These are phyloP conservation scores for Chalaropsis ovoidea DNA, from an alignment of 2,329 filamentous ascomycete species.

Conservation along the genomic window DNA sequence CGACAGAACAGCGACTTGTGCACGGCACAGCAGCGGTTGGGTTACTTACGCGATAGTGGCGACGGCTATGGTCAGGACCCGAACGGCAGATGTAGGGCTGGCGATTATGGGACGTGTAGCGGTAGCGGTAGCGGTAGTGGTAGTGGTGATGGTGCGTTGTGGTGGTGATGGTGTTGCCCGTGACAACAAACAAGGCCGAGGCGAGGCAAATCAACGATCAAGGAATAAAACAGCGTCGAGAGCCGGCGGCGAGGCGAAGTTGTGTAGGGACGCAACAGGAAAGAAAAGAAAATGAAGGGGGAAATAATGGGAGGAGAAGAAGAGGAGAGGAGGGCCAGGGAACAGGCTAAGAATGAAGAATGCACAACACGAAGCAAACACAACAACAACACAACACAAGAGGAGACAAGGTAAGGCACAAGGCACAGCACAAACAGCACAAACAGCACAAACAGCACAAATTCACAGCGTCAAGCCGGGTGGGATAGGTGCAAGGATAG, in stretches of 20 bases:
- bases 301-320: constrained; percentile 20
- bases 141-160: not conserved
- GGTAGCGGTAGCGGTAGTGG: not conserved
- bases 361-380: constrained; percentile 11
- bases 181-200: constrained; percentile 16
- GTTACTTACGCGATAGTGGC: not conserved
- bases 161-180: not conserved
- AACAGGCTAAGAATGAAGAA: constrained; percentile 22
- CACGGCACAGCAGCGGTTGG: not conserved
- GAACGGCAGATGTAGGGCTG: not conserved
- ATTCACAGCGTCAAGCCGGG: not conserved
- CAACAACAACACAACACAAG: constrained; percentile 18
- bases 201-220: not conserved
- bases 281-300: constrained; percentile 9
- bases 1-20: not conserved
- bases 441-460: not conserved
- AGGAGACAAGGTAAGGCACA: too few relatives aligned
- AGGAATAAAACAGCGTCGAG: constrained; percentile 1
- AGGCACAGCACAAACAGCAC: not conserved
- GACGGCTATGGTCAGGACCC: too few relatives aligned
- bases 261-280: not conserved
- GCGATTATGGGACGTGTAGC: not conserved
- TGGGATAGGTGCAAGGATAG: not conserved
- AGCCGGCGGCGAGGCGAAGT: not conserved
- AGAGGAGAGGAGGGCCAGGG: constrained; percentile 10